phyloP scores from a whole-genome alignment of 257 asterid genomes.

The Gardenia jasminoides region DNA sequence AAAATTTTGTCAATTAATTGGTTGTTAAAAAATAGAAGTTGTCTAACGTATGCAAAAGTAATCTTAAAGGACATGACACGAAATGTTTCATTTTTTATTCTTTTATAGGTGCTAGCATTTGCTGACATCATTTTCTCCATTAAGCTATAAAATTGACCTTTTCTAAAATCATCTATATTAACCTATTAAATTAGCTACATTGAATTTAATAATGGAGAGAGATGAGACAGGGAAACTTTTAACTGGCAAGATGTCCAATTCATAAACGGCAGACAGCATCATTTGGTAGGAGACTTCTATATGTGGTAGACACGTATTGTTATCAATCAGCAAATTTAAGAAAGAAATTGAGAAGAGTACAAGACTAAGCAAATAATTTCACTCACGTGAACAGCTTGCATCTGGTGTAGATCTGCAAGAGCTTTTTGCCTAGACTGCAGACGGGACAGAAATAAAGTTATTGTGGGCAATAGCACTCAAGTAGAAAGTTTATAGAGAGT shows the following conservation, averaged over 20 bases:
- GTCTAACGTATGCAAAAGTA: background rate
- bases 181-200: background rate
- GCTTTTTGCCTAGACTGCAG: conserved; percentile 97
- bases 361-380: conserved; percentile 9
- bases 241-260: conserved; percentile 3
- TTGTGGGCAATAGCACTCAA: background rate
- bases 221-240: background rate
- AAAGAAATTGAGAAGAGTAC: background rate
- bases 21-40: background rate
- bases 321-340: conserved; percentile 4
- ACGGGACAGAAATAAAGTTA: conserved; percentile 13
- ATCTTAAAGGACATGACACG: background rate
- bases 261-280: background rate
- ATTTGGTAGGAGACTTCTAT: background rate
- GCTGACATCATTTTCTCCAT: background rate
- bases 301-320: background rate
- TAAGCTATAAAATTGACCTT: background rate
- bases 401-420: conserved; percentile 77
- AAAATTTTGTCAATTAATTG: background rate
- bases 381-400: conserved; percentile 90
- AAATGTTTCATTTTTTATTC: background rate
- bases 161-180: too few relatives aligned
- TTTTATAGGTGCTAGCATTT: background rate
- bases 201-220: background rate
- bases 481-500: background rate